Evolutionary conservation across 495 filamentous ascomycete genomes (phyloP).

Genomic region (Aspergillus incahuasiensis): DNA sequence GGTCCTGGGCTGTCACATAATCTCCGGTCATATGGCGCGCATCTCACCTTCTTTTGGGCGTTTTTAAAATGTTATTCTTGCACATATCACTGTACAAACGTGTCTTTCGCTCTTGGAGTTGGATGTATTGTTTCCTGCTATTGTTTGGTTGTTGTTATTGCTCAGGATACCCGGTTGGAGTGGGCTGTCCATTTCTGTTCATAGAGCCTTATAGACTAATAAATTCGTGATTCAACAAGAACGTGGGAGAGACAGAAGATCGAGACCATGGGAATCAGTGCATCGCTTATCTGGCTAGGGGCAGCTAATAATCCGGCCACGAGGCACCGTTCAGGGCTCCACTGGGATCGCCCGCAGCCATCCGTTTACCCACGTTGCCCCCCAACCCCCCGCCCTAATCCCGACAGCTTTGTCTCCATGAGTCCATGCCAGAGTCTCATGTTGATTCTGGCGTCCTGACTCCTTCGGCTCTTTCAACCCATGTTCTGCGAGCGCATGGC

Average conservation of each 20-base stretch:
- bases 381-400: slow-evolving; percentile 16
- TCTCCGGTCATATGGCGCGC: neutral
- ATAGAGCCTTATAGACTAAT: slow-evolving; percentile 19
- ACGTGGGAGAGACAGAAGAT: neutral
- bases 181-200: slow-evolving; percentile 4
- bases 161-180: slow-evolving; percentile 10
- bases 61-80: slow-evolving; percentile 5
- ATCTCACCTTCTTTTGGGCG: neutral
- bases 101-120: neutral
- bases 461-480: neutral
- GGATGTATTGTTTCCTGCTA: neutral
- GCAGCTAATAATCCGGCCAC: neutral
- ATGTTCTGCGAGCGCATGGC: neutral
- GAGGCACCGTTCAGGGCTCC: slow-evolving; percentile 7
- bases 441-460: too few species aligned
- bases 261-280: neutral
- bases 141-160: slow-evolving; percentile 9
- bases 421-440: too few species aligned
- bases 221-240: neutral
- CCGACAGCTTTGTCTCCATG: neutral
- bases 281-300: neutral
- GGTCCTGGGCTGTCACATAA: neutral
- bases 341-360: slow-evolving; percentile 24
- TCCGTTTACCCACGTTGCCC: slow-evolving; percentile 35
- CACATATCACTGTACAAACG: neutral